Conservation (phyloP, 441 rosid genomes). For the Metrosideros polymorpha region DNA sequence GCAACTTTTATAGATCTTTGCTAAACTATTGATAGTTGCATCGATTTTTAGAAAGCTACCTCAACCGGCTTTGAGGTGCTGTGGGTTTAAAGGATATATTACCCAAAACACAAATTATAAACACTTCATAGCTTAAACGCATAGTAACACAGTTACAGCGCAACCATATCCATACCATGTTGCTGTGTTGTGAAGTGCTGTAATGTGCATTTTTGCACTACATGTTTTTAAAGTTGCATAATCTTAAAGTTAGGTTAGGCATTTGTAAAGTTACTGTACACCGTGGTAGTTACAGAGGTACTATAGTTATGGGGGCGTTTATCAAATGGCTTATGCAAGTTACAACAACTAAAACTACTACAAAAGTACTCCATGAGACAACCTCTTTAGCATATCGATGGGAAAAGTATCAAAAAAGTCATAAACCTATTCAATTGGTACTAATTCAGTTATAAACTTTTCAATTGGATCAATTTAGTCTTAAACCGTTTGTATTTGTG, state of each 20-base stretch:
- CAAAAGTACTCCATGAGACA: not conserved
- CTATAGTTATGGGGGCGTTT: not conserved
- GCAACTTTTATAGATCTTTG: not conserved
- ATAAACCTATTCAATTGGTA: too few relatives aligned
- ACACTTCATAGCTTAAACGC: not conserved
- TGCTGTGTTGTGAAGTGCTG: not conserved
- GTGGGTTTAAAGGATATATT: not conserved
- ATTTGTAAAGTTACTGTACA: not conserved
- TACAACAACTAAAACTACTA: not conserved
- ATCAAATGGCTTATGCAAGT: not conserved
- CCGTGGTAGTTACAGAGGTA: not conserved
- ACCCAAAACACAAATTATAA: not conserved
- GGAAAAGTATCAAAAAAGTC: too few relatives aligned
- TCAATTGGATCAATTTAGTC: too few relatives aligned
- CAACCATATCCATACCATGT: not conserved
- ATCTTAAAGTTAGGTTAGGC: accelerated
- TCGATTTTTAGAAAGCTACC: not conserved
- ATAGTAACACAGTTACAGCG: not conserved
- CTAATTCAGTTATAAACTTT: too few relatives aligned
- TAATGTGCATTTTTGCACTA: not conserved
- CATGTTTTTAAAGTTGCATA: not conserved
- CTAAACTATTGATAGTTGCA: not conserved
- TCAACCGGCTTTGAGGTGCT: not conserved
- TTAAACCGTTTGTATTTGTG: too few relatives aligned
- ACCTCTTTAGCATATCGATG: not conserved